phyloP scores from a whole-genome alignment of 2,329 filamentous ascomycete species.

The Colletotrichum costaricense region DNA sequence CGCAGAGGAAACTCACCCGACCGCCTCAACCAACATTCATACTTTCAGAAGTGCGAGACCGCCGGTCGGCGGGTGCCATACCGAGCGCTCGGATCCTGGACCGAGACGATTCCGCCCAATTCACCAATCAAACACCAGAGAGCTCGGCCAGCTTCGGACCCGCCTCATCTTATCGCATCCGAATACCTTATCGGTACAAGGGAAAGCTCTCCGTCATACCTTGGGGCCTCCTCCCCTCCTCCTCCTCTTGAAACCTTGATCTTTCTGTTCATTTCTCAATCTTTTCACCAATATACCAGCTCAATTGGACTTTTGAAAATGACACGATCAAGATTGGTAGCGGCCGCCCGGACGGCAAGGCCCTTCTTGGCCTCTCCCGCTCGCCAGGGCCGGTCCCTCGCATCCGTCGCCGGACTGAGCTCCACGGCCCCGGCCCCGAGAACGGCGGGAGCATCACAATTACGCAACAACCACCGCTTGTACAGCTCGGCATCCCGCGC shows the following conservation, averaged over 20 bases:
- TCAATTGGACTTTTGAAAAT: constrained; percentile 13
- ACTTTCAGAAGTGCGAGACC: background rate
- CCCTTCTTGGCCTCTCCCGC: constrained; percentile 17
- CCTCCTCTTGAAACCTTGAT: background rate
- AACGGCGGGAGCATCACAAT: background rate
- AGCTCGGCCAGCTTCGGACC: background rate
- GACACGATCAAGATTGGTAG: constrained; percentile 25
- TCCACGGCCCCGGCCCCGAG: constrained; percentile 17
- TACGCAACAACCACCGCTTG: constrained; percentile 1
- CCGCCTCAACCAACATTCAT: background rate
- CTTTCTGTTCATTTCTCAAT: background rate
- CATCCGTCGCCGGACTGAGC: constrained; percentile 10
- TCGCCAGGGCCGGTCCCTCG: constrained; percentile 20
- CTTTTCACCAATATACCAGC: background rate
- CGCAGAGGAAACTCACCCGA: background rate
- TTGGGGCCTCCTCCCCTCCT: background rate
- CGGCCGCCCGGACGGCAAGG: constrained; percentile 25
- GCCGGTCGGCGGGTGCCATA: background rate
- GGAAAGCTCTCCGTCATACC: constrained; percentile 3
- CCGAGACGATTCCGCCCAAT: background rate
- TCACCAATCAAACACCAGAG: constrained; percentile 7
- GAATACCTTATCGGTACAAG: constrained; percentile 10
- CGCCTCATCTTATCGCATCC: constrained; percentile 11
- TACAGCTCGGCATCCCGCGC: constrained; percentile 31
- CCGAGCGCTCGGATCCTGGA: constrained; percentile 14